Evolutionary conservation across 805 yeast species (phyloP), one percentile per base, ranked within the genome.

Genomic region (Candida sithepensis): DNA sequence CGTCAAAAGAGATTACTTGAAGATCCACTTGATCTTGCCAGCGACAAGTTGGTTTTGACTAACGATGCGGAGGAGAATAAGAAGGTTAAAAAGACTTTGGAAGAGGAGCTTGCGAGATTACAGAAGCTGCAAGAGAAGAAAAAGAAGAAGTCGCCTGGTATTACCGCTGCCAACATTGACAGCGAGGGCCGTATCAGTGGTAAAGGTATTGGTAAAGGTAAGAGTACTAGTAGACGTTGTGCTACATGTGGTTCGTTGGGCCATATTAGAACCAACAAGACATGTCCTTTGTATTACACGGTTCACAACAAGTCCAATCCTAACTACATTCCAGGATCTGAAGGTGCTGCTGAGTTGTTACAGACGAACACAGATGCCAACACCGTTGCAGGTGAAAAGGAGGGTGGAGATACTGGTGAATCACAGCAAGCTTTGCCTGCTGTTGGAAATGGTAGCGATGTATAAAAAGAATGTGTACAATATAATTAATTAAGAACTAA

Each of bases 201-300:
- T n/a, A 83, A 81, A 55, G 86, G 87, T 21, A 78, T 79, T 38
- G 88, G 88, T 26, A 85, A 85, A 58, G 86, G 86, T 28, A 84
- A 84, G 58, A 75, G 84, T 26, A 82, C 81, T 4, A 84, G 85
- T 8, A 74, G 99, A 63, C 81, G 88, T 60, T 92, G 99, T 69
- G 91, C 95, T 3, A 85, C 94, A 0, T 92, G 99, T 74, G 98
- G 98, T 20, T 94, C 92, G 12, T 76, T 87, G 53, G 99, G 98
- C 0, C 99, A 92, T 65, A 92, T 92, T 52, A 78, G 94, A 63
- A 92, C 99, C 2, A 90, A 89, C 64, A 85, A 85, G 53, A 72
- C 92, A 2, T 92, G 99, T 69, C 99, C 98, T 14, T 75, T 90
- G 78, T 92, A 87, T 63, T 80, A 78, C 51, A 65, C 69, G 12